Percentiles rank a stretch among this genome's conserved stretches.
phyloP scores from a whole-genome alignment of 2,329 filamentous ascomycete genomes.

The Lasiodiplodia citricola region DNA sequence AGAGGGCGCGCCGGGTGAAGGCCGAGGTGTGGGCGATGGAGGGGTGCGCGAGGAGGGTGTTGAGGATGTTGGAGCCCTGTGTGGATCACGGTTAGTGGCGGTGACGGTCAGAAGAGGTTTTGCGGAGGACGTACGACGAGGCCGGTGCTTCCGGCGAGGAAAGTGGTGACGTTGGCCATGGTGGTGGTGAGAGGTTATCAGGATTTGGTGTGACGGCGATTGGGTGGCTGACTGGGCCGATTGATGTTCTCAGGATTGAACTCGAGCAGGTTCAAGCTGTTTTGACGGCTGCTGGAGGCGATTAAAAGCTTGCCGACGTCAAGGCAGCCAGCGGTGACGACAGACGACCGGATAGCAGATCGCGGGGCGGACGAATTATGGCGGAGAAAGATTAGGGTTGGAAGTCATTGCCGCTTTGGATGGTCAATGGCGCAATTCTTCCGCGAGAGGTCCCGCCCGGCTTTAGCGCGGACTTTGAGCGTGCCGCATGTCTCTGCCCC shows the following conservation, averaged over 20 bases:
- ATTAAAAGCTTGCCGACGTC: not conserved
- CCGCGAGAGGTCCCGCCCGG: not conserved
- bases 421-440: not conserved
- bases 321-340: slow-evolving; percentile 15
- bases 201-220: not conserved
- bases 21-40: slow-evolving; percentile 63
- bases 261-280: not conserved
- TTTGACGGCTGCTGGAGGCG: not conserved
- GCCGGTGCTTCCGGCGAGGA: slow-evolving; percentile 69
- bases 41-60: slow-evolving; percentile 61
- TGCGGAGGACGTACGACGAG: slow-evolving; percentile 53
- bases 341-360: not conserved
- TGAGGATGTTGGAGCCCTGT: slow-evolving; percentile 76
- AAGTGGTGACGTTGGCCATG: slow-evolving; percentile 44
- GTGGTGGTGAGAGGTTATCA: not conserved
- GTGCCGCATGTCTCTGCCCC: not conserved
- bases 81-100: slow-evolving; percentile 33
- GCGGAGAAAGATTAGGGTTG: not conserved
- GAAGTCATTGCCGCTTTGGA: not conserved
- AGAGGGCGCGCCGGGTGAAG: slow-evolving; percentile 69
- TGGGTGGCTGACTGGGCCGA: not conserved
- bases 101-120: not conserved
- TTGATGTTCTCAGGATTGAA: not conserved
- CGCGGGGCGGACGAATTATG: slow-evolving; percentile 1
- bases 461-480: not conserved